phyloP scores from a whole-genome alignment of 2,329 filamentous ascomycete species.

The Tolypocladium paradoxum region DNA sequence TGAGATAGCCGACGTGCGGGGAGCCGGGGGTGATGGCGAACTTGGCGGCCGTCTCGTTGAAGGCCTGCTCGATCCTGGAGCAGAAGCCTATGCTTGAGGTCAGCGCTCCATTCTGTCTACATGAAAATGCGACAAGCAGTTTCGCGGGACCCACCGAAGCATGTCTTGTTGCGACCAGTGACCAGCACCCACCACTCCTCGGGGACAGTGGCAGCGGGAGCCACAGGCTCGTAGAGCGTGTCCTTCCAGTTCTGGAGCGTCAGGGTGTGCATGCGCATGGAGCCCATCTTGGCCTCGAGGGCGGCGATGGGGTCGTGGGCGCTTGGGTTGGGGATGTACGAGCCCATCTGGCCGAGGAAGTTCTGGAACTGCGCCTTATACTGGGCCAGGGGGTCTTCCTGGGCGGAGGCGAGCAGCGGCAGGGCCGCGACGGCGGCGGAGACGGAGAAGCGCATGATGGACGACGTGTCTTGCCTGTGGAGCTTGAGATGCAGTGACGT shows the following conservation, averaged over 20 bases:
- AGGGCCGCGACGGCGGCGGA: constrained; percentile 40
- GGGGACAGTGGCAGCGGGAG: constrained; percentile 47
- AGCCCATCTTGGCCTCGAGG: constrained; percentile 26
- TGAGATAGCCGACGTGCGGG: constrained; percentile 57
- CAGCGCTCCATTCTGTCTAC: background rate
- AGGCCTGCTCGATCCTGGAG: constrained; percentile 50
- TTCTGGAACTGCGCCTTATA: constrained; percentile 54
- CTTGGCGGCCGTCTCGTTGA: constrained; percentile 53
- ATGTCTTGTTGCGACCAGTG: constrained; percentile 69
- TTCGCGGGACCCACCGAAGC: constrained; percentile 44
- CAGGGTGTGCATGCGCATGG: constrained; percentile 38
- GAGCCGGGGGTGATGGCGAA: constrained; percentile 50
- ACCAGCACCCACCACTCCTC: constrained; percentile 70
- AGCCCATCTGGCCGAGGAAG: constrained; percentile 49
- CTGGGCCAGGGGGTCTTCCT: constrained; percentile 40
- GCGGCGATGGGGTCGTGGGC: constrained; percentile 29
- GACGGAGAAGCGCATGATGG: constrained; percentile 48
- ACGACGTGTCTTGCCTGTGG: background rate
- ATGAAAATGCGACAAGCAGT: background rate
- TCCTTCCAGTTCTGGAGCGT: constrained; percentile 62
- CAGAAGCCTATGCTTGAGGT: constrained; percentile 46
- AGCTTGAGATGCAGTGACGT: too few species aligned
- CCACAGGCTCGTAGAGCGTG: constrained; percentile 51
- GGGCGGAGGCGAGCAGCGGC: constrained; percentile 44
- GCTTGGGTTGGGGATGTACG: constrained; percentile 39